phyloP scores from a whole-genome alignment of 2,329 filamentous ascomycete species.

The Cyclaneusma minus region DNA sequence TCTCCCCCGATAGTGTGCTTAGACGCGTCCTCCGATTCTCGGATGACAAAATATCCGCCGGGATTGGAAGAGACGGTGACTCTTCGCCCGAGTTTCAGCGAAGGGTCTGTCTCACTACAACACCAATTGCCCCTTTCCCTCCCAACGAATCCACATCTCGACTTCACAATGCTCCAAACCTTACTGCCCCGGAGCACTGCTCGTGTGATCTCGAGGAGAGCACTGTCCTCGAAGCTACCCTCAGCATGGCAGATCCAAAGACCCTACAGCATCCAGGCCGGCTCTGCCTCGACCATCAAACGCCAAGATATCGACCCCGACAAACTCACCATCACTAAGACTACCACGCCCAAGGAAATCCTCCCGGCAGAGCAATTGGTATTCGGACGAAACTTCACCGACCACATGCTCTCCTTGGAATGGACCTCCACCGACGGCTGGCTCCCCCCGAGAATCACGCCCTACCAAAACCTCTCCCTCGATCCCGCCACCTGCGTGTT shows the following conservation, averaged over 20 bases:
- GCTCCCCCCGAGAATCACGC: slow-evolving; percentile 67
- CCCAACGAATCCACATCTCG: too few relatives aligned
- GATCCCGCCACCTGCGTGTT: slow-evolving; percentile 95
- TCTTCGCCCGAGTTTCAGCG: too few relatives aligned
- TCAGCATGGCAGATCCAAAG: slow-evolving; percentile 20
- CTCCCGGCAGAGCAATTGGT: slow-evolving; percentile 66
- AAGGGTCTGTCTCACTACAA: too few relatives aligned
- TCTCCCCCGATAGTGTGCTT: too few relatives aligned
- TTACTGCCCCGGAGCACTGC: slow-evolving; percentile 25
- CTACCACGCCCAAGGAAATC: slow-evolving; percentile 57
- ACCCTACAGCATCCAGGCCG: slow-evolving; percentile 33
- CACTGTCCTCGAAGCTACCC: slow-evolving; percentile 17
- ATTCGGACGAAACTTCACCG: slow-evolving; percentile 90
- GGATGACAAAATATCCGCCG: too few relatives aligned
- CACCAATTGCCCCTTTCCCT: too few relatives aligned
- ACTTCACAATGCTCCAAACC: slow-evolving; percentile 34
- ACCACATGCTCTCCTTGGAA: slow-evolving; percentile 93
- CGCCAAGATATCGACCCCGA: slow-evolving; percentile 60
- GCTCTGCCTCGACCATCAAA: slow-evolving; percentile 20
- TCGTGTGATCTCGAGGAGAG: too few relatives aligned
- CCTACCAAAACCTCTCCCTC: slow-evolving; percentile 93
- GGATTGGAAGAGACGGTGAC: too few relatives aligned
- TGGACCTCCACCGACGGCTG: slow-evolving; percentile 76
- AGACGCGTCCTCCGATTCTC: too few relatives aligned
- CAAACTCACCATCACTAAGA: slow-evolving; percentile 61